These are phyloP conservation scores for Salvia sclarea DNA, from an alignment of 305 asterid genomes.

Conservation along the genomic window DNA sequence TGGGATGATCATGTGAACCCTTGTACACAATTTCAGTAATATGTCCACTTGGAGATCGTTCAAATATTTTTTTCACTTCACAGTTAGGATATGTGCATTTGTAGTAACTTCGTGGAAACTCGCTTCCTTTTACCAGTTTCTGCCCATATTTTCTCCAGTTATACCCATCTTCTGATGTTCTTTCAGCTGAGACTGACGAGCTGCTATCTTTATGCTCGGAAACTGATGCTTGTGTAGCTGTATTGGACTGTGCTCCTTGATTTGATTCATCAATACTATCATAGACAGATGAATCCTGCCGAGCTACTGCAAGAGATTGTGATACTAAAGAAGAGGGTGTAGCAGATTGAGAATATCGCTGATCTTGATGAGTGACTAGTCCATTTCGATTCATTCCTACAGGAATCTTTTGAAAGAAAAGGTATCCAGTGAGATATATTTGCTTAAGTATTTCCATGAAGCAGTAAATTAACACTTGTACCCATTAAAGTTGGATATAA, in stretches of 20 bases:
- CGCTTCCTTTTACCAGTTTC: constrained; percentile 98
- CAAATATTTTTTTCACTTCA: constrained; percentile 93
- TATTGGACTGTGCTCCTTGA: constrained; percentile 46
- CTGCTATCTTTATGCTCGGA: constrained; percentile 60
- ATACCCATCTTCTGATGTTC: constrained; percentile 94
- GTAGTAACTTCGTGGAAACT: constrained; percentile 95
- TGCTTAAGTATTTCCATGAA: constrained; percentile 21
- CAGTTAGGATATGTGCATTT: constrained; percentile 94
- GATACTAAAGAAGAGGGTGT: constrained; percentile 47
- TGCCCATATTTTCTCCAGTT: constrained; percentile 99
- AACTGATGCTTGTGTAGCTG: constrained; percentile 46
- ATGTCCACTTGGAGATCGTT: constrained; percentile 90
- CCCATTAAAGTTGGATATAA: constrained; percentile 13
- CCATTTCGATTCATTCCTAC: constrained; percentile 54
- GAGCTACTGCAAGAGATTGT: constrained; percentile 41
- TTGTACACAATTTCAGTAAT: constrained; percentile 90
- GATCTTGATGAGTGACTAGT: constrained; percentile 52
- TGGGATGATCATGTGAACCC: constrained; percentile 97
- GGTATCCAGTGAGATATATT: constrained; percentile 27
- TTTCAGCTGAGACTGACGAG: constrained; percentile 60
- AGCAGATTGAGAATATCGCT: constrained; percentile 45
- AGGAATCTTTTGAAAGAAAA: constrained; percentile 49
- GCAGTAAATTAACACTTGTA: constrained; percentile 25
- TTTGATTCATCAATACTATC: constrained; percentile 45
- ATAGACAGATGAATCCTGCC: constrained; percentile 45